These are phyloP conservation scores for Nothophoma quercina DNA, from an alignment of 2,329 filamentous ascomycete species.

Conservation along the genomic window DNA sequence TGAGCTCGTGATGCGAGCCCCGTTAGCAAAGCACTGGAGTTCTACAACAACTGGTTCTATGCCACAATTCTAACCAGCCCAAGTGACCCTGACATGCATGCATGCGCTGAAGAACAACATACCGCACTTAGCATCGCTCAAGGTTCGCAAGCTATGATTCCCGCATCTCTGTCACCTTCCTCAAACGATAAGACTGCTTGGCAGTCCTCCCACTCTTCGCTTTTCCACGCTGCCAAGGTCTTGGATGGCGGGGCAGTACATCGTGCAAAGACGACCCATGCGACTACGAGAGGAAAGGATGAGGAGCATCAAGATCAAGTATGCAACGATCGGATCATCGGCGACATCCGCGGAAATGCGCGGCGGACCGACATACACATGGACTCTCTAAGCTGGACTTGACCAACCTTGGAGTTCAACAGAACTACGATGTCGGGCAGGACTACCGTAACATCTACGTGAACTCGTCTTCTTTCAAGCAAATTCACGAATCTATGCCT, in stretches of 20 bases:
- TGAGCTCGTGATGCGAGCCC: not conserved
- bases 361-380: not conserved
- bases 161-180: not conserved
- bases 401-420: constrained; percentile 57
- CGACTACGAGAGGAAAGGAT: not conserved
- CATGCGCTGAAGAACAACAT: not conserved
- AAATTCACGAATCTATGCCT: constrained; percentile 55
- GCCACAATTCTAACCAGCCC: too few species aligned
- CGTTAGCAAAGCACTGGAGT: too few species aligned
- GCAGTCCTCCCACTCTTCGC: not conserved
- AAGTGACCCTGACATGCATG: too few species aligned
- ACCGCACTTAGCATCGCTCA: not conserved
- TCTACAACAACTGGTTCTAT: too few species aligned
- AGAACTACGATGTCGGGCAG: constrained; percentile 53
- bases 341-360: not conserved
- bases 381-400: constrained; percentile 42
- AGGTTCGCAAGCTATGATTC: not conserved
- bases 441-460: constrained; percentile 24
- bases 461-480: constrained; percentile 38
- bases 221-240: constrained; percentile 6
- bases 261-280: not conserved
- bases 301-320: constrained; percentile 59
- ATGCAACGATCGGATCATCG: constrained; percentile 38
- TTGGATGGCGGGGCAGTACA: constrained; percentile 1
- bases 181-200: constrained; percentile 1